Evolutionary conservation across 495 filamentous ascomycete species (phyloP).

Genomic region (Aspergillus hancockii): DNA sequence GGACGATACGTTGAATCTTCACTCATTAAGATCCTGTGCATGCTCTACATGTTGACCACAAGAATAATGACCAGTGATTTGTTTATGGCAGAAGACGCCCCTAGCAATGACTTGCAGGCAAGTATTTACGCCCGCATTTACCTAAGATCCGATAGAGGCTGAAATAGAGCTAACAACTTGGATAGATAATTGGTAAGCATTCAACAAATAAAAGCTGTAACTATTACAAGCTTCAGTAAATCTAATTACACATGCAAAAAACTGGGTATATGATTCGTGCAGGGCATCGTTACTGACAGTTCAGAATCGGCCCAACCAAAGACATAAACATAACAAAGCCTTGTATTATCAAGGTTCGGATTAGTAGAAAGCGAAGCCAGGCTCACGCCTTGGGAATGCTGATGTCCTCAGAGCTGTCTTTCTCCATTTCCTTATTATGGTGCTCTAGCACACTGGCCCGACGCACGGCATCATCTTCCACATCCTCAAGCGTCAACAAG

Average conservation of each 20-base stretch:
- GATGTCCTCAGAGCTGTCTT: slow-evolving; percentile 33
- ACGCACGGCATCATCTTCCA: slow-evolving; percentile 40
- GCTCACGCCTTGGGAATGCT: slow-evolving; percentile 29
- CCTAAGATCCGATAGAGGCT: too few relatives aligned
- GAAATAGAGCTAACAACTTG: too few relatives aligned
- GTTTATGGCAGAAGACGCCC: too few relatives aligned
- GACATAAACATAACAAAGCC: too few relatives aligned
- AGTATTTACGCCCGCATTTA: too few relatives aligned
- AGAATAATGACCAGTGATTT: too few relatives aligned
- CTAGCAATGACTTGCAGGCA: neutral
- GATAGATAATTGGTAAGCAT: neutral
- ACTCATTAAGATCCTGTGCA: too few relatives aligned
- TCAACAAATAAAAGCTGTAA: neutral
- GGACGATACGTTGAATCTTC: too few relatives aligned
- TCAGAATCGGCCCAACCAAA: neutral
- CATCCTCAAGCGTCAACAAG: slow-evolving; percentile 39
- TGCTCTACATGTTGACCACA: too few relatives aligned
- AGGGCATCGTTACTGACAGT: neutral
- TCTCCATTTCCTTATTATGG: slow-evolving; percentile 29
- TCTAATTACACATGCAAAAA: neutral
- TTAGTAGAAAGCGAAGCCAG: neutral
- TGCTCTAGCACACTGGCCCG: slow-evolving; percentile 33
- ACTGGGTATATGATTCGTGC: slow-evolving; percentile 1
- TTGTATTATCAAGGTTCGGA: neutral
- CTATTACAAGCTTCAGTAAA: neutral